A percentile compares a stretch with the other conserved stretches of the same genome.
These are phyloP conservation scores for Orbilia ellipsospora DNA, from an alignment of 2,329 filamentous ascomycete genomes.

Conservation along the genomic window DNA sequence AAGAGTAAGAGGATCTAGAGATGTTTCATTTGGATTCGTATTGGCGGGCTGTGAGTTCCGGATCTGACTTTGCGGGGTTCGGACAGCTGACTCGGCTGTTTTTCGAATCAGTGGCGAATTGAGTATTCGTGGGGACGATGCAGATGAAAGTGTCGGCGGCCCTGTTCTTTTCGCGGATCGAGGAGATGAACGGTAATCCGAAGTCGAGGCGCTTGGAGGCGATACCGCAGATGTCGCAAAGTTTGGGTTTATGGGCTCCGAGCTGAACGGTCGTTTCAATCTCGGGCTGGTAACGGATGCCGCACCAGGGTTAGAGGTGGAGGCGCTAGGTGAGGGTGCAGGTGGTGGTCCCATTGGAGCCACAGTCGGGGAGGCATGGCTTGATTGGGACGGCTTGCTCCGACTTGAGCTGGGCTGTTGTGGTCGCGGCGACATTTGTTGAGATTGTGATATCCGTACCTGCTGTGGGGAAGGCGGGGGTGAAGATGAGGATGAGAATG, in stretches of 20 bases:
- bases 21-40: constrained; percentile 47
- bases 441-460: constrained; percentile 33
- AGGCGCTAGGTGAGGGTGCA: constrained; percentile 32
- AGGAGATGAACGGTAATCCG: constrained; percentile 45
- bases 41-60: constrained; percentile 10
- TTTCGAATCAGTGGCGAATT: constrained; percentile 43
- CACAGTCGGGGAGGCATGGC: constrained; percentile 22
- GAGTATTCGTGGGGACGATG: constrained; percentile 31
- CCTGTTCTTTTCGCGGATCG: constrained; percentile 25
- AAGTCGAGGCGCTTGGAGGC: constrained; percentile 1
- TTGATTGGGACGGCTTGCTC: constrained; percentile 10
- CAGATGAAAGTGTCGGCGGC: constrained; percentile 19
- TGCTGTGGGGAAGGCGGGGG: constrained; percentile 51
- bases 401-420: constrained; percentile 20
- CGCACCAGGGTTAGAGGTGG: constrained; percentile 10
- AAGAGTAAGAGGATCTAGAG: constrained; percentile 36
- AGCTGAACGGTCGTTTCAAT: constrained; percentile 44
- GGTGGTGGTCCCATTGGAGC: constrained; percentile 43
- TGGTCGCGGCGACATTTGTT: constrained; percentile 43
- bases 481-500: constrained; percentile 50
- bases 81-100: constrained; percentile 32
- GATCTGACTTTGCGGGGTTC: constrained; percentile 37
- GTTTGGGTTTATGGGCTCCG: constrained; percentile 34
- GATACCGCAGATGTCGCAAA: constrained; percentile 21
- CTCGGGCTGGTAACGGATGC: constrained; percentile 37